These are phyloP conservation scores for Yarrowia alimentaria DNA, from an alignment of 805 yeast genomes.

Conservation along the genomic window DNA sequence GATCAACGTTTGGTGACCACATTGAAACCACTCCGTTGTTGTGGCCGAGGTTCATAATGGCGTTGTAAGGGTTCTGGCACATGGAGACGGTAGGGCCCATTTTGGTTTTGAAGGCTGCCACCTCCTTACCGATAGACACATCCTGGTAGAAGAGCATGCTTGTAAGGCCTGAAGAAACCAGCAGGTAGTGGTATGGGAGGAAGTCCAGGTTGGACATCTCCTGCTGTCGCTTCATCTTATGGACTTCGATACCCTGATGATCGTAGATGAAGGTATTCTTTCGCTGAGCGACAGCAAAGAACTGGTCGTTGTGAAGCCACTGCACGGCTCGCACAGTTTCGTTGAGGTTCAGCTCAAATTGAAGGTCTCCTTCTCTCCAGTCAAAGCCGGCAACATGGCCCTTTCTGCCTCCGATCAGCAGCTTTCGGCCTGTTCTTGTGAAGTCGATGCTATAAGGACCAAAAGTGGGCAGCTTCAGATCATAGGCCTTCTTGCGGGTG, in stretches of 20 bases:
- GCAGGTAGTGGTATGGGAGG: constrained; percentile 85
- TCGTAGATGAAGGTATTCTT: constrained; percentile 92
- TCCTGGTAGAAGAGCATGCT: constrained; percentile 92
- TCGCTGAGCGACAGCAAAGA: constrained; percentile 95
- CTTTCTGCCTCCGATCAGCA: constrained; percentile 80
- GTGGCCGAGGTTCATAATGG: constrained; percentile 90
- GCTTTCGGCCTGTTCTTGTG: constrained; percentile 81
- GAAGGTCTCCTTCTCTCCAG: constrained; percentile 84
- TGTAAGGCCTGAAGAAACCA: constrained; percentile 84
- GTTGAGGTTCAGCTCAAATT: constrained; percentile 76
- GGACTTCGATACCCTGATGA: constrained; percentile 86
- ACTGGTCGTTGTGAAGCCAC: constrained; percentile 88
- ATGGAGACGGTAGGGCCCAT: constrained; percentile 86
- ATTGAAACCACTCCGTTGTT: constrained; percentile 87
- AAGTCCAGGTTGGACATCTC: constrained; percentile 82
- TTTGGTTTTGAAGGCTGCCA: constrained; percentile 80
- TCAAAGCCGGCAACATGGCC: constrained; percentile 97
- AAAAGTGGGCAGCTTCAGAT: constrained; percentile 66
- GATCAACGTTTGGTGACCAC: constrained; percentile 88
- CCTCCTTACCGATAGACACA: constrained; percentile 85
- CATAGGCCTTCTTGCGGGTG: constrained; percentile 71
- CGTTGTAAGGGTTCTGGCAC: constrained; percentile 94
- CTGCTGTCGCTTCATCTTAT: constrained; percentile 83
- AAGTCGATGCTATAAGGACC: constrained; percentile 85
- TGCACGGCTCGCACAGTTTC: constrained; percentile 91